Evolutionary conservation across 2,329 filamentous ascomycete species (phyloP).

Genomic region (Botryotinia calthae): DNA sequence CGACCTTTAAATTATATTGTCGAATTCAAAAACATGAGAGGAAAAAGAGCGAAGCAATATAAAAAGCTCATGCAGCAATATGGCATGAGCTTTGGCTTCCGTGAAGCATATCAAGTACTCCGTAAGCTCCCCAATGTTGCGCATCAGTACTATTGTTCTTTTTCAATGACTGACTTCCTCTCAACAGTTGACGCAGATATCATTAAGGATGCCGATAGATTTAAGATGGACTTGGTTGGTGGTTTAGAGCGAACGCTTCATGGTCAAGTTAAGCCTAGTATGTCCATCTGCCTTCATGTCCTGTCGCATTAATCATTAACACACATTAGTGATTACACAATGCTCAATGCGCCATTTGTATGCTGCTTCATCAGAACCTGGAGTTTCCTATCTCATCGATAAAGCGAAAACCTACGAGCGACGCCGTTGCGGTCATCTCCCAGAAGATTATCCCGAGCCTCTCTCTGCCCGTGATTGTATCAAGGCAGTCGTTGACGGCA

Average conservation of each 20-base stretch:
- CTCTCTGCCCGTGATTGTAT: conserved; percentile 69
- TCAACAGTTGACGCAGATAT: conserved; percentile 75
- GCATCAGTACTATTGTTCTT: not conserved
- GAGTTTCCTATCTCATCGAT: conserved; percentile 57
- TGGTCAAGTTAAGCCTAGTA: conserved; percentile 79
- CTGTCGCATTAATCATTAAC: conserved; percentile 17
- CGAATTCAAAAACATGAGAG: conserved; percentile 52
- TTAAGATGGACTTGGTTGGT: conserved; percentile 84
- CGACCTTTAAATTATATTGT: not conserved
- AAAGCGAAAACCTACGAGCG: conserved; percentile 74
- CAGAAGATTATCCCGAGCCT: conserved; percentile 67
- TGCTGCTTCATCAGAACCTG: conserved; percentile 54
- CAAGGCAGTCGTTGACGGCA: conserved; percentile 73
- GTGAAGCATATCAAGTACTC: conserved; percentile 89
- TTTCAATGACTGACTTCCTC: conserved; percentile 20
- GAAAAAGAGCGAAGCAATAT: conserved; percentile 70
- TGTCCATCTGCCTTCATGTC: conserved; percentile 35
- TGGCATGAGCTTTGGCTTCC: conserved; percentile 82
- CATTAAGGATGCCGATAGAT: conserved; percentile 74
- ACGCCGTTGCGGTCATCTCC: conserved; percentile 74
- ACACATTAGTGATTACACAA: conserved; percentile 66
- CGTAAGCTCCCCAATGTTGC: conserved; percentile 44
- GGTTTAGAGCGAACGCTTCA: conserved; percentile 80
- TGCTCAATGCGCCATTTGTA: conserved; percentile 80
- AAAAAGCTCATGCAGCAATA: conserved; percentile 94